Evolutionary conservation across 2,329 filamentous ascomycete genomes (phyloP).

Genomic region (Mycosphaerella arachidis): DNA sequence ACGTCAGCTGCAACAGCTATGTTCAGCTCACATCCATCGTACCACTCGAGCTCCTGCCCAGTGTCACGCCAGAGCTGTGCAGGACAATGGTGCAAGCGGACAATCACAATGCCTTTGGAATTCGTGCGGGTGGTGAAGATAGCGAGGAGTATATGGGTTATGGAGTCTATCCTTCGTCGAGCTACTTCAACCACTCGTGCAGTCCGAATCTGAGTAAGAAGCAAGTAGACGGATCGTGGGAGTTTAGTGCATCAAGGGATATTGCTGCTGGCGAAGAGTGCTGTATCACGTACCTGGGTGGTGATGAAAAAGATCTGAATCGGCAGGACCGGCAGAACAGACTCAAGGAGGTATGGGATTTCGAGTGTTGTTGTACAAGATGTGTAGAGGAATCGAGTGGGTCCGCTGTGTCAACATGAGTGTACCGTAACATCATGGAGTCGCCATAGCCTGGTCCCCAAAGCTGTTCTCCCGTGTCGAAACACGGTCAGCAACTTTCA

Average conservation of each 20-base stretch:
- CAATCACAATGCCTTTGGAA: constrained; percentile 47
- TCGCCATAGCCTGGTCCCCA: background rate
- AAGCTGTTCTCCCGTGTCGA: background rate
- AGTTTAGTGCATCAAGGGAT: constrained; percentile 36
- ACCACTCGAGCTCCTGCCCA: constrained; percentile 33
- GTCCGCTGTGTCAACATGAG: background rate
- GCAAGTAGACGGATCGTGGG: constrained; percentile 39
- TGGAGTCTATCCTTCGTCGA: constrained; percentile 44
- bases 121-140: constrained; percentile 37
- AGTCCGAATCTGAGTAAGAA: constrained; percentile 42
- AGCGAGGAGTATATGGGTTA: constrained; percentile 48
- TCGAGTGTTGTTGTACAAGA: constrained; percentile 41
- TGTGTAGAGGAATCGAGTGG: constrained; percentile 27
- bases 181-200: constrained; percentile 49
- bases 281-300: constrained; percentile 47
- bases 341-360: constrained; percentile 43
- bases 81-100: constrained; percentile 37
- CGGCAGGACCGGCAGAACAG: constrained; percentile 35
- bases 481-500: no score
- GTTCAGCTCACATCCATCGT: constrained; percentile 42
- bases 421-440: background rate
- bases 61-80: constrained; percentile 34
- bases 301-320: constrained; percentile 41
- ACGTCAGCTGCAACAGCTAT: constrained; percentile 38
- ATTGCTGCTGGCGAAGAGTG: constrained; percentile 40